Evolutionary conservation across 345 rosid species (phyloP).

Genomic region (Aegle marmelos): DNA sequence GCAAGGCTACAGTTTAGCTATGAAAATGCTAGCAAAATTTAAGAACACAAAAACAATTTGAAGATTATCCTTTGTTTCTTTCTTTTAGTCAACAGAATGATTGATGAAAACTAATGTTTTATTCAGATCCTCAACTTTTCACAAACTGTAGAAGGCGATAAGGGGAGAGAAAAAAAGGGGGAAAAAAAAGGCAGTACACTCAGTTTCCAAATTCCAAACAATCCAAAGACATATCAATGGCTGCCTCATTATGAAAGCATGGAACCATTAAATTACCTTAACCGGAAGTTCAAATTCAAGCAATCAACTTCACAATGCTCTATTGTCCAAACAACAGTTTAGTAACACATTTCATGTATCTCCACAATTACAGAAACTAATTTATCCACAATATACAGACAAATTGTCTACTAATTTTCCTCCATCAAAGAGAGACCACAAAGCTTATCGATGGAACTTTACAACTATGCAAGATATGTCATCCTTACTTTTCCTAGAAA

Average conservation of each 20-base stretch:
- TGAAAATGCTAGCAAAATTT: neutral
- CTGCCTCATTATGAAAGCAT: neutral
- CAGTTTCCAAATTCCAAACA: neutral
- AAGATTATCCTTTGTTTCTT: neutral
- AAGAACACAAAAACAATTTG: neutral
- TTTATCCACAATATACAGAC: slow-evolving; percentile 18
- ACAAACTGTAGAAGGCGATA: neutral
- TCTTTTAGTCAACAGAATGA: too few relatives aligned
- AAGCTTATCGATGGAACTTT: slow-evolving; percentile 42
- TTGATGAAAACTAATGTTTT: neutral
- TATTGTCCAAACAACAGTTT: slow-evolving; percentile 13
- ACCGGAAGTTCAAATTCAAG: neutral
- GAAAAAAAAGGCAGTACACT: neutral
- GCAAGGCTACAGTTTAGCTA: neutral
- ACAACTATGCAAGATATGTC: slow-evolving; percentile 94
- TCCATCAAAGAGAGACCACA: neutral
- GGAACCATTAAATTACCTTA: neutral
- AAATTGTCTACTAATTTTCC: neutral
- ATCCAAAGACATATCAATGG: neutral
- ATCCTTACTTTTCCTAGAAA: slow-evolving; percentile 71
- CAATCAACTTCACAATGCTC: neutral
- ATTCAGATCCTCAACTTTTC: neutral
- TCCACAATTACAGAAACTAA: slow-evolving; percentile 12
- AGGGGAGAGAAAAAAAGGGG: too few relatives aligned
- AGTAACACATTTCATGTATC: neutral